A percentile compares a stretch with the other conserved stretches of the same genome.
Evolutionary conservation across 345 rosid species (phyloP).

Genomic region (Camelina neglecta): DNA sequence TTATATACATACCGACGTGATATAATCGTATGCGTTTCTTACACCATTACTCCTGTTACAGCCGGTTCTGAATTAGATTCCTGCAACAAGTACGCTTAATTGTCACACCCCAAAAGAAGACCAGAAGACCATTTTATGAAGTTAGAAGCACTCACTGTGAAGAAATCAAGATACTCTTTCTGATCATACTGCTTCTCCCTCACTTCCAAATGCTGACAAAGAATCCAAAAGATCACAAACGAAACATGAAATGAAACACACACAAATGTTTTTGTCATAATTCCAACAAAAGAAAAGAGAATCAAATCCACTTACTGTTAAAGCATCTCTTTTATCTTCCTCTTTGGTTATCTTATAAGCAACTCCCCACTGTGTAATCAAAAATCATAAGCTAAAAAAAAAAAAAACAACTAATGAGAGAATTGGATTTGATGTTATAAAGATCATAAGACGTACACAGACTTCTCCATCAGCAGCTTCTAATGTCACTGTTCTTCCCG

Average conservation of each 20-base stretch:
- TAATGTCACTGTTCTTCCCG: slow-evolving; percentile 87
- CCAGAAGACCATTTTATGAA: not conserved
- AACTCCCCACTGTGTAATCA: slow-evolving; percentile 76
- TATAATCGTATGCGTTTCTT: slow-evolving; percentile 43
- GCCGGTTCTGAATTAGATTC: slow-evolving; percentile 67
- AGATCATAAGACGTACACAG: slow-evolving; percentile 57
- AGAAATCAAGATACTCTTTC: slow-evolving; percentile 80
- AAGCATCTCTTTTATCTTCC: slow-evolving; percentile 72
- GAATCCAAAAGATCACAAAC: slow-evolving; percentile 3
- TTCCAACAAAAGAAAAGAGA: slow-evolving; percentile 1
- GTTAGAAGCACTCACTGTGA: slow-evolving; percentile 58
- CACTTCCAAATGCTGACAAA: slow-evolving; percentile 75
- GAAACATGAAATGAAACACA: not conserved
- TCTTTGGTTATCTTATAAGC: slow-evolving; percentile 80
- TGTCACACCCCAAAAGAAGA: not conserved
- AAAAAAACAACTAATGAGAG: not conserved
- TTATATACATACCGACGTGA: not conserved
- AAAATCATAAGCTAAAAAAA: not conserved
- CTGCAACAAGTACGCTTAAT: slow-evolving; percentile 50
- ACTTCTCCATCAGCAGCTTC: slow-evolving; percentile 72
- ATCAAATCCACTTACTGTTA: slow-evolving; percentile 51
- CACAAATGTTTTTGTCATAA: not conserved
- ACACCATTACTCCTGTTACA: slow-evolving; percentile 82
- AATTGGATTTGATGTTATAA: not conserved
- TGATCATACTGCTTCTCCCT: slow-evolving; percentile 91